These are phyloP conservation scores for Daldinia concentrica DNA, from an alignment of 495 filamentous ascomycete genomes.

Conservation along the genomic window DNA sequence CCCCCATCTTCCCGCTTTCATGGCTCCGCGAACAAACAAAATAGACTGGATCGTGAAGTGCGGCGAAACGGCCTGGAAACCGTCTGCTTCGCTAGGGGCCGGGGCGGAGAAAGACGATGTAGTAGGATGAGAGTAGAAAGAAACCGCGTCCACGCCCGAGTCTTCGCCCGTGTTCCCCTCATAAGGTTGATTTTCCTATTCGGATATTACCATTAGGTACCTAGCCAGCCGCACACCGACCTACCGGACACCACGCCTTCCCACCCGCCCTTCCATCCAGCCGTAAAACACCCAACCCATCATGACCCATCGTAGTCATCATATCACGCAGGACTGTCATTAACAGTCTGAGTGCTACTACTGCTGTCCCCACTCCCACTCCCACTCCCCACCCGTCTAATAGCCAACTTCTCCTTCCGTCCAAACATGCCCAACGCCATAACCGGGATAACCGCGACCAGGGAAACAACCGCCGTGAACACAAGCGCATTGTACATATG, in stretches of 20 bases:
- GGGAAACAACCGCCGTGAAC: constrained; percentile 76
- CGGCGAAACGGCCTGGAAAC: background rate
- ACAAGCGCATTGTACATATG: constrained; percentile 80
- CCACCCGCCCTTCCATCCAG: background rate
- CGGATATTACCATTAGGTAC: background rate
- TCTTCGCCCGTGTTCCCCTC: background rate
- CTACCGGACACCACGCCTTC: background rate
- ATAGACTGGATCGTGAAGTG: background rate
- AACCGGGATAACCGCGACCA: constrained; percentile 71
- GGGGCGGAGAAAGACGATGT: background rate
- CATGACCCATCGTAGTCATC: background rate
- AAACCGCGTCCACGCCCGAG: background rate
- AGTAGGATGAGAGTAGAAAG: background rate
- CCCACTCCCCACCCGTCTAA: constrained; percentile 63
- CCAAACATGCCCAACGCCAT: constrained; percentile 74
- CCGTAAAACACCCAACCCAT: background rate
- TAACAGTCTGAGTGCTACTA: background rate
- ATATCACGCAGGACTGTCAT: background rate
- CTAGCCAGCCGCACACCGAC: background rate
- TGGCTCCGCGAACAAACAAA: background rate
- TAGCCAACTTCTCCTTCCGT: constrained; percentile 57
- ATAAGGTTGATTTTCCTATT: background rate
- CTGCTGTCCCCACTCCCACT: background rate
- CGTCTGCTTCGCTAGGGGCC: background rate
- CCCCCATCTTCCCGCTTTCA: background rate